These are phyloP conservation scores for Suillus hirtellus DNA, from an alignment of 768 basidiomycete species.

Conservation along the genomic window DNA sequence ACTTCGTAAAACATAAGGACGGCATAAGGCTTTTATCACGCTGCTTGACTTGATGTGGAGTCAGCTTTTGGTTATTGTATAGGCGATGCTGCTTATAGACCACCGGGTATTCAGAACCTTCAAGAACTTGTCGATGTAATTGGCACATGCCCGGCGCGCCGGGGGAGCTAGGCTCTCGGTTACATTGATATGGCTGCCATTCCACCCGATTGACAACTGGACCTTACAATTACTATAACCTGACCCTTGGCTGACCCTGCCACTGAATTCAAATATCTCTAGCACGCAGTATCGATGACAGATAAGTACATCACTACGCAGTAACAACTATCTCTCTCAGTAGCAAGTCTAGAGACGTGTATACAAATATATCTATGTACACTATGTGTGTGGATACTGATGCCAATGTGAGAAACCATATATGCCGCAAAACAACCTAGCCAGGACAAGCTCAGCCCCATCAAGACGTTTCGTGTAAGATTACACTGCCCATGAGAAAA, in stretches of 20 bases:
- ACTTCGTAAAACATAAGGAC: neutral
- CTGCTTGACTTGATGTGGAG: neutral
- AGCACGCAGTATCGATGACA: neutral
- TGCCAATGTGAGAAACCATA: conserved; percentile 6
- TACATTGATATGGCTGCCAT: no score
- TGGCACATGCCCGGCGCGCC: neutral
- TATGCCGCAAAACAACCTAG: conserved; percentile 7
- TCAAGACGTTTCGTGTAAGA: neutral
- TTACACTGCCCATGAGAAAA: conserved; percentile 3
- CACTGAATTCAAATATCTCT: neutral
- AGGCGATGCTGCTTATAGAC: neutral
- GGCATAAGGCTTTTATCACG: neutral
- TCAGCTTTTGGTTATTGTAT: neutral
- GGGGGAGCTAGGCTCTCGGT: neutral
- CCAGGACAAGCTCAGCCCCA: neutral
- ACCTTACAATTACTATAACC: neutral
- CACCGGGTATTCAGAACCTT: neutral
- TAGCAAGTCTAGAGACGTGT: neutral
- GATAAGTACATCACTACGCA: neutral
- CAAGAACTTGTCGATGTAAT: neutral
- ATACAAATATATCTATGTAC: conserved; percentile 12
- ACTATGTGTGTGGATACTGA: conserved; percentile 6
- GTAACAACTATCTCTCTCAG: neutral
- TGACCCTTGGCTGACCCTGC: neutral
- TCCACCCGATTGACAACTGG: neutral